Evolutionary conservation across 306 rosid species (phyloP).

Genomic region (Prunus padus): DNA sequence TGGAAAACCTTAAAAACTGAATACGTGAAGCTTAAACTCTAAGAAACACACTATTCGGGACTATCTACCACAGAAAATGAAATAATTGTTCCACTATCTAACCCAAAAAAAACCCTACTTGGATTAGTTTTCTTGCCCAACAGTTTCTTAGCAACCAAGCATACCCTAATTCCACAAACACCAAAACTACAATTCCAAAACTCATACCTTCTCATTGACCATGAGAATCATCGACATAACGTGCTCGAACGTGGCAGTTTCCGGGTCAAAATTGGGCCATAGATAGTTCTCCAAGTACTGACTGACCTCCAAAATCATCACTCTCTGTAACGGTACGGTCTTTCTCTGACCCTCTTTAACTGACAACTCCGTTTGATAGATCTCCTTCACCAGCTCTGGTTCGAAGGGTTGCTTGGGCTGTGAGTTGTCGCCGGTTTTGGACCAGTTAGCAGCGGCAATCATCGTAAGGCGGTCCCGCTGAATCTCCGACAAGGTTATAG

Average conservation of each 20-base stretch:
- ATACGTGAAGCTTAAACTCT: background rate
- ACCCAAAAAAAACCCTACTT: background rate
- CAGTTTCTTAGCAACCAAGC: background rate
- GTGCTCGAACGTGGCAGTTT: constrained; percentile 75
- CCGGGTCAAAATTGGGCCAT: constrained; percentile 78
- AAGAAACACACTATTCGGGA: background rate
- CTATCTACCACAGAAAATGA: background rate
- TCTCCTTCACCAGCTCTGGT: constrained; percentile 61
- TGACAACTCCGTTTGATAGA: constrained; percentile 67
- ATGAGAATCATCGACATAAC: constrained; percentile 90
- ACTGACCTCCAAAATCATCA: constrained; percentile 91
- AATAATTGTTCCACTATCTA: background rate
- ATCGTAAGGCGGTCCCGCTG: constrained; percentile 85
- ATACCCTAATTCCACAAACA: background rate
- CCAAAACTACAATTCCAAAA: constrained; percentile 6
- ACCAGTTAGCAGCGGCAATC: constrained; percentile 83
- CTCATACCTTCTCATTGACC: constrained; percentile 84
- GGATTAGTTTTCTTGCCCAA: background rate
- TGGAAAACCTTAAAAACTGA: background rate
- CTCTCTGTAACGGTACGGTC: constrained; percentile 88
- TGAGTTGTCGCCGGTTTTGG: constrained; percentile 39
- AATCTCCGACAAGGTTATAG: constrained; percentile 80
- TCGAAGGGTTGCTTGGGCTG: constrained; percentile 50
- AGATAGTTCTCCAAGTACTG: constrained; percentile 89
- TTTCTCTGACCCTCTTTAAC: constrained; percentile 64